phyloP scores from a whole-genome alignment of 768 basidiomycete genomes.

The Sporobolomyces roseus region DNA sequence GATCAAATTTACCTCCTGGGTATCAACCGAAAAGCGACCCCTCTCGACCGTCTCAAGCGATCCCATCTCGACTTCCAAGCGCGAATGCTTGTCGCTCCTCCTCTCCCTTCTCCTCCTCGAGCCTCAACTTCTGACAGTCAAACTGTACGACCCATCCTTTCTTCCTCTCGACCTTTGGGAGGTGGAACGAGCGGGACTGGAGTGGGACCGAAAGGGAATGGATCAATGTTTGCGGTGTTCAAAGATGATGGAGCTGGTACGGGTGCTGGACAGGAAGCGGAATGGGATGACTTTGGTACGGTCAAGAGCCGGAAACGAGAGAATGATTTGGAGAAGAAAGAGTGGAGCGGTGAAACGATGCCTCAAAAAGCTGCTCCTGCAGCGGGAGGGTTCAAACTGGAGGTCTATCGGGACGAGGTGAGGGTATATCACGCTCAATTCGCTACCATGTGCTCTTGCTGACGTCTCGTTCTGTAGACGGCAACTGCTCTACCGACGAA shows the following conservation, averaged over 20 bases:
- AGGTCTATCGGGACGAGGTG: slow-evolving; percentile 53
- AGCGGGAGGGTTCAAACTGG: slow-evolving; percentile 49
- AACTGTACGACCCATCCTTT: slow-evolving; percentile 21
- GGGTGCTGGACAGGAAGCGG: slow-evolving; percentile 41
- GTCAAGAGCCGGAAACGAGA: slow-evolving; percentile 52
- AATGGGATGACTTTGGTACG: slow-evolving; percentile 53
- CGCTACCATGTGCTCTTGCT: no score
- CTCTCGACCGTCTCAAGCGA: slow-evolving; percentile 75
- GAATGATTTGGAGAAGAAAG: slow-evolving; percentile 50
- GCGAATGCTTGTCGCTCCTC: slow-evolving; percentile 54
- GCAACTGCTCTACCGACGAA: not conserved
- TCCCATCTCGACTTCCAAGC: slow-evolving; percentile 73
- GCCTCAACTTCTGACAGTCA: slow-evolving; percentile 7
- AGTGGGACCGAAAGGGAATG: slow-evolving; percentile 35
- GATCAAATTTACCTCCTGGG: slow-evolving; percentile 76
- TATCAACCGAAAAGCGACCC: slow-evolving; percentile 73
- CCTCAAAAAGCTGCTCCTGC: slow-evolving; percentile 46
- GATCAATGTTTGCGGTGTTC: slow-evolving; percentile 43
- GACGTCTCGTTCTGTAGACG: slow-evolving; percentile 7
- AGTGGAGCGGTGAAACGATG: slow-evolving; percentile 53
- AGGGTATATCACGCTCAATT: no score
- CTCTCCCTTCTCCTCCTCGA: slow-evolving; percentile 35
- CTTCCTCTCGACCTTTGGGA: slow-evolving; percentile 13
- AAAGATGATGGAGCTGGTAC: slow-evolving; percentile 20
- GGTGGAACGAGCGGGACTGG: slow-evolving; percentile 45